phyloP scores from a whole-genome alignment of 176 grass and related monocot genomes.

The Aegilops bicornis region DNA sequence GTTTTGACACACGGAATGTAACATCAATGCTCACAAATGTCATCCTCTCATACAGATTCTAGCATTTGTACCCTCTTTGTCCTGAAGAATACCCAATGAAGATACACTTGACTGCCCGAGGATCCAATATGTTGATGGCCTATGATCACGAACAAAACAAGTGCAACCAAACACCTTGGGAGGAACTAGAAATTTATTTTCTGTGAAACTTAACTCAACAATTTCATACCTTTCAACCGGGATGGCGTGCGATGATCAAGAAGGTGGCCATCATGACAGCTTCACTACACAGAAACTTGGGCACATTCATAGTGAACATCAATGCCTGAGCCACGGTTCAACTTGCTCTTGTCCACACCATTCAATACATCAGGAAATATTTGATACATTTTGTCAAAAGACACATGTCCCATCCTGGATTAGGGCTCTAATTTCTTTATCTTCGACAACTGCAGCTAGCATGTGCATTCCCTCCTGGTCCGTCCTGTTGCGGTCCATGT shows the following conservation, averaged over 20 bases:
- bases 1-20: too few species aligned
- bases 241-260: background rate
- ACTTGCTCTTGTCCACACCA: background rate
- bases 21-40: too few species aligned
- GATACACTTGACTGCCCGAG: background rate
- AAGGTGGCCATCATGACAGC: background rate
- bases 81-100: background rate
- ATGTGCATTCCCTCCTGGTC: background rate
- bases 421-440: background rate
- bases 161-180: background rate
- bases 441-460: background rate
- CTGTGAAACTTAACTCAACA: background rate
- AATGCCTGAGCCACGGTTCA: background rate
- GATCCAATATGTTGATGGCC: background rate
- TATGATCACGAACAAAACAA: background rate
- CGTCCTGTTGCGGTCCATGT: background rate
- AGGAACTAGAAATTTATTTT: background rate
- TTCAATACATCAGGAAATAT: background rate
- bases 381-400: background rate
- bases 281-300: background rate
- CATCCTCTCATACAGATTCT: too few species aligned
- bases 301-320: background rate
- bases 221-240: background rate
- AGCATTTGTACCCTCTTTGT: background rate
- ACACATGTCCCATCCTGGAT: background rate